Percentiles rank a stretch among this genome's conserved stretches.
phyloP scores from a whole-genome alignment of 2,329 filamentous ascomycete species.

The Periconia digitata region DNA sequence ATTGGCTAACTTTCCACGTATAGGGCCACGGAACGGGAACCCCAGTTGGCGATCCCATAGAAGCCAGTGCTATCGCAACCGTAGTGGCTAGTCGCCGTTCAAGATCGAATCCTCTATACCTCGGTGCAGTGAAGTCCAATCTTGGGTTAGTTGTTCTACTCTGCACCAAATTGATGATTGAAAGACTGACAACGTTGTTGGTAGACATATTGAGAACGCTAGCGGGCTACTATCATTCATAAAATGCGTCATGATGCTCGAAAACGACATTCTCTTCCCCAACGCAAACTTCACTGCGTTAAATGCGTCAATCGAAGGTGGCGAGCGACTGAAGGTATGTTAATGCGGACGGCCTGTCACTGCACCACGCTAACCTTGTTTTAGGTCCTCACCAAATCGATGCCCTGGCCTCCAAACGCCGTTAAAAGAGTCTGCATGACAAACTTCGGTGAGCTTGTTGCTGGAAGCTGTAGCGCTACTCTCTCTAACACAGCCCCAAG shows the following conservation, averaged over 20 bases:
- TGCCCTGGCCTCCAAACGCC: constrained; percentile 27
- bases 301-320: constrained; percentile 31
- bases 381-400: constrained; percentile 11
- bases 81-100: constrained; percentile 15
- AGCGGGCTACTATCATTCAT: constrained; percentile 33
- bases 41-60: constrained; percentile 45
- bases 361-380: too few relatives aligned
- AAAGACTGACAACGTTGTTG: too few relatives aligned
- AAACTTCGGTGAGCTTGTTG: constrained; percentile 52
- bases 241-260: constrained; percentile 47
- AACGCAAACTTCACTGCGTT: constrained; percentile 41
- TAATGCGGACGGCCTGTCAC: too few relatives aligned
- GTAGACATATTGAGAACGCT: background rate
- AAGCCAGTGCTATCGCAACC: constrained; percentile 23
- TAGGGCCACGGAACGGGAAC: constrained; percentile 58
- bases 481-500: too few relatives aligned
- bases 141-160: too few relatives aligned
- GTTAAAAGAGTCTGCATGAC: constrained; percentile 47
- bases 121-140: constrained; percentile 34
- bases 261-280: constrained; percentile 39
- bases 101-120: constrained; percentile 21
- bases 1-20: too few relatives aligned
- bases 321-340: constrained; percentile 25
- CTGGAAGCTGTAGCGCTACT: too few relatives aligned
- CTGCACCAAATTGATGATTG: too few relatives aligned